A percentile compares a stretch with the other conserved stretches of the same genome.
Evolutionary conservation across 2,329 filamentous ascomycete genomes (phyloP).

Genomic region (Colletotrichum viniferum): DNA sequence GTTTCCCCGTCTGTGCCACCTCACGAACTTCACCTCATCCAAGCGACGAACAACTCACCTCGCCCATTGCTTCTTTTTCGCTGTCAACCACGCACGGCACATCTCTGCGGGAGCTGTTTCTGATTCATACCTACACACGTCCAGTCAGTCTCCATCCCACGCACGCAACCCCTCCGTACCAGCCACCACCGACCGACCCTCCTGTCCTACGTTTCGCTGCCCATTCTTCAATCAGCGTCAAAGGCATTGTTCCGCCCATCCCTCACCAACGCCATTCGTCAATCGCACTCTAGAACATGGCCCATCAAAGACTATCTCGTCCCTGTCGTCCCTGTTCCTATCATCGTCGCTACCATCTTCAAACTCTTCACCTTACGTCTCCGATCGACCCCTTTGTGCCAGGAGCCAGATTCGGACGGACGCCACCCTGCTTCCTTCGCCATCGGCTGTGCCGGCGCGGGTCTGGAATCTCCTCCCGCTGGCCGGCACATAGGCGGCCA

Average conservation of each 20-base stretch:
- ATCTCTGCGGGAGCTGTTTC: no score
- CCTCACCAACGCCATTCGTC: background rate
- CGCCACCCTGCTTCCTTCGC: conserved; percentile 14
- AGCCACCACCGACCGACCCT: background rate
- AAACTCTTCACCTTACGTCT: background rate
- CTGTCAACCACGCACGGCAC: background rate
- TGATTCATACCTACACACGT: no score
- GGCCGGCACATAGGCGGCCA: conserved; percentile 17
- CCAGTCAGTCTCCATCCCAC: no score
- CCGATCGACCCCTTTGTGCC: background rate
- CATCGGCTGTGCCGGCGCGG: conserved; percentile 9
- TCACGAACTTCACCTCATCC: conserved; percentile 19
- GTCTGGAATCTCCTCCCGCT: conserved; percentile 15
- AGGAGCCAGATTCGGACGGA: background rate
- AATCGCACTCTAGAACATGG: background rate
- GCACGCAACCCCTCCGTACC: no score
- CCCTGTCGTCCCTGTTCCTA: no score
- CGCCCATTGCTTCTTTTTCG: background rate
- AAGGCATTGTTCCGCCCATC: background rate
- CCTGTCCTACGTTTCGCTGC: background rate
- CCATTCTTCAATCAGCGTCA: background rate
- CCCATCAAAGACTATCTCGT: background rate
- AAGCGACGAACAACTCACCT: background rate
- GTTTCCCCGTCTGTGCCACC: conserved; percentile 13
- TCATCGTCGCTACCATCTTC: no score